These are phyloP conservation scores for Fusarium compactum DNA, from an alignment of 2,329 filamentous ascomycete genomes.

Conservation along the genomic window DNA sequence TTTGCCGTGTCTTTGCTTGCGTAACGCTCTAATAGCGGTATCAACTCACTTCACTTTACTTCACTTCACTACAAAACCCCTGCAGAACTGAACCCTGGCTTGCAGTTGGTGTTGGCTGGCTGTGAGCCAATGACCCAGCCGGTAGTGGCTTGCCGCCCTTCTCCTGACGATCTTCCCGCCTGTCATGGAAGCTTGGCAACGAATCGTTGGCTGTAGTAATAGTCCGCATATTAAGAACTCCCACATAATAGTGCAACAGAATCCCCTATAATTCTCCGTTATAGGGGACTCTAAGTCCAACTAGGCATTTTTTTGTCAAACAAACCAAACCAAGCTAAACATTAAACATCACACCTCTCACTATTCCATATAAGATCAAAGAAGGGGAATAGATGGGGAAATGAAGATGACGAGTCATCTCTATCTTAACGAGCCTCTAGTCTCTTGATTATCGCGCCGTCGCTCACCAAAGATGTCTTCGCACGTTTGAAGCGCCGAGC, in stretches of 20 bases:
- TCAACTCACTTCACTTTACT: neutral
- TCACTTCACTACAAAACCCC: slow-evolving; percentile 1
- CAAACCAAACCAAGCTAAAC: neutral
- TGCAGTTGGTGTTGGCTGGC: slow-evolving; percentile 12
- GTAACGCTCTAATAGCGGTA: slow-evolving; percentile 8
- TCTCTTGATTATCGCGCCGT: slow-evolving; percentile 36
- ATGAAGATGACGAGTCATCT: slow-evolving; percentile 41
- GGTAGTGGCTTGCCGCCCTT: slow-evolving; percentile 41
- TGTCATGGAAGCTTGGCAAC: slow-evolving; percentile 36
- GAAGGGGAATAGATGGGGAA: slow-evolving; percentile 24
- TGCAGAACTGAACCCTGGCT: slow-evolving; percentile 18
- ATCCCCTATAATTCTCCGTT: slow-evolving; percentile 5
- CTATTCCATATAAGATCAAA: neutral
- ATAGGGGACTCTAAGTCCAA: slow-evolving; percentile 33
- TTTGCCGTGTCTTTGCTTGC: slow-evolving; percentile 7
- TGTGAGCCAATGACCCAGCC: slow-evolving; percentile 28
- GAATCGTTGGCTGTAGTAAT: slow-evolving; percentile 21
- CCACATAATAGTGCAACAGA: slow-evolving; percentile 3
- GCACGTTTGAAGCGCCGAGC: slow-evolving; percentile 28
- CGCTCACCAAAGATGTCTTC: slow-evolving; percentile 20
- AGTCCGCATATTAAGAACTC: slow-evolving; percentile 30
- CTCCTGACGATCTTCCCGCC: slow-evolving; percentile 44
- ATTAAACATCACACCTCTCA: neutral
- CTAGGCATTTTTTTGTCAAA: neutral
- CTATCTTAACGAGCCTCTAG: slow-evolving; percentile 3